Evolutionary conservation across 106 monocot species (phyloP).

Genomic region (Apostasia ramifera): DNA sequence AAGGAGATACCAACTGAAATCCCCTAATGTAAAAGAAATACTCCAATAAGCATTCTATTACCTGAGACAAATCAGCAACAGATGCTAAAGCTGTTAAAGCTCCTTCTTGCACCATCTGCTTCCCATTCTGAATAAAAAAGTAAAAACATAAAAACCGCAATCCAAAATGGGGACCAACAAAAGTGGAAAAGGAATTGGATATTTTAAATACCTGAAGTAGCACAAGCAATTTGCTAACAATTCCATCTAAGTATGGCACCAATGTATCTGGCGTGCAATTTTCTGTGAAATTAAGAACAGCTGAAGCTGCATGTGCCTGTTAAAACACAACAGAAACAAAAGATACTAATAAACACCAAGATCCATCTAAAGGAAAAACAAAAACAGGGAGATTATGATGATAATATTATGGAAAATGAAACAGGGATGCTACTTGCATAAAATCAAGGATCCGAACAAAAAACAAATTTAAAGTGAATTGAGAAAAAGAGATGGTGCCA

Average conservation of each 20-base stretch:
- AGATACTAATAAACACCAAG: background rate
- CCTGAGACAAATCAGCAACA: constrained; percentile 97
- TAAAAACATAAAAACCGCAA: background rate
- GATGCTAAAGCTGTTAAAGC: constrained; percentile 95
- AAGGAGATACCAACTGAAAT: background rate
- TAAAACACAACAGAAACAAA: background rate
- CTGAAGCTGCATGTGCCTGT: constrained; percentile 96
- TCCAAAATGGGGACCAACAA: background rate
- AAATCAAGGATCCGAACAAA: too few species aligned
- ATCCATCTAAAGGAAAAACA: background rate
- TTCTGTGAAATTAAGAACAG: constrained; percentile 94
- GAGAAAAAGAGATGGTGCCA: too few species aligned
- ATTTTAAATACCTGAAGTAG: constrained; percentile 55
- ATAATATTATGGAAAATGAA: too few species aligned
- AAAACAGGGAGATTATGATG: too few species aligned
- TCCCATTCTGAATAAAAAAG: constrained; percentile 54
- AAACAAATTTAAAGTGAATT: too few species aligned
- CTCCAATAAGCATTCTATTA: constrained; percentile 14
- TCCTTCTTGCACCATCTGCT: constrained; percentile 96
- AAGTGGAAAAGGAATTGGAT: background rate
- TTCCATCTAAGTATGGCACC: constrained; percentile 87
- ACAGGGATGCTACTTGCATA: too few species aligned
- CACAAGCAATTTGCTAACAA: constrained; percentile 89
- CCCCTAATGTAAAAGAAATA: background rate
- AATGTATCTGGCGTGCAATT: constrained; percentile 92